Evolutionary conservation across 257 asterid species (phyloP).

Genomic region (Fraxinus cuspidata): DNA sequence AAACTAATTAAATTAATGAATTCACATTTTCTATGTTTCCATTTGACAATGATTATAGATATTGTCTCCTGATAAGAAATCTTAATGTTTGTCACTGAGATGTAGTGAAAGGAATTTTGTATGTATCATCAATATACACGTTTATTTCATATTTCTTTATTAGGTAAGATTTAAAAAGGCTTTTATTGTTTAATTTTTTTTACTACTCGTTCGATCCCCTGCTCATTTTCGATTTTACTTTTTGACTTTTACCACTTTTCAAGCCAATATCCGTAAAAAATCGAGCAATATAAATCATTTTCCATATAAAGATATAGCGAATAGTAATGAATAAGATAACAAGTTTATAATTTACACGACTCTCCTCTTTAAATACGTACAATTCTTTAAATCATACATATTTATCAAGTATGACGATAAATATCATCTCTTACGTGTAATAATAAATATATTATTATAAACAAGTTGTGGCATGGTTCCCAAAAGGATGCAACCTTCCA

Average conservation of each 20-base stretch:
- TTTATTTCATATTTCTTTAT: background rate
- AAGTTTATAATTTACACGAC: too few species aligned
- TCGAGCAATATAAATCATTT: too few species aligned
- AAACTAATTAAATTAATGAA: background rate
- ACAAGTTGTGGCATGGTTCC: conserved; percentile 29
- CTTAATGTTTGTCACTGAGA: background rate
- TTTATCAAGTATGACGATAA: background rate
- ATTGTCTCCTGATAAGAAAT: background rate
- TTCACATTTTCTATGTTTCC: background rate
- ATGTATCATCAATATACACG: background rate
- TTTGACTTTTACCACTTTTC: too few species aligned
- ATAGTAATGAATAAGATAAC: too few species aligned
- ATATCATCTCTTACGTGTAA: background rate
- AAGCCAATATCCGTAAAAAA: too few species aligned
- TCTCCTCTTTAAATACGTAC: too few species aligned
- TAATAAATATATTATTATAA: background rate
- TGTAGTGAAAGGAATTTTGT: background rate
- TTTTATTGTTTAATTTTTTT: too few species aligned
- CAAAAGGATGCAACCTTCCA: conserved; percentile 42
- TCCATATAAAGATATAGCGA: too few species aligned
- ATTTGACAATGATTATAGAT: background rate
- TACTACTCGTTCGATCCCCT: too few species aligned
- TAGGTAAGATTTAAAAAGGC: too few species aligned
- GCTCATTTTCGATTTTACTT: too few species aligned
- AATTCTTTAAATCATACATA: background rate